These are phyloP conservation scores for Diplodia scrobiculata DNA, from an alignment of 2,329 filamentous ascomycete genomes.

Conservation along the genomic window DNA sequence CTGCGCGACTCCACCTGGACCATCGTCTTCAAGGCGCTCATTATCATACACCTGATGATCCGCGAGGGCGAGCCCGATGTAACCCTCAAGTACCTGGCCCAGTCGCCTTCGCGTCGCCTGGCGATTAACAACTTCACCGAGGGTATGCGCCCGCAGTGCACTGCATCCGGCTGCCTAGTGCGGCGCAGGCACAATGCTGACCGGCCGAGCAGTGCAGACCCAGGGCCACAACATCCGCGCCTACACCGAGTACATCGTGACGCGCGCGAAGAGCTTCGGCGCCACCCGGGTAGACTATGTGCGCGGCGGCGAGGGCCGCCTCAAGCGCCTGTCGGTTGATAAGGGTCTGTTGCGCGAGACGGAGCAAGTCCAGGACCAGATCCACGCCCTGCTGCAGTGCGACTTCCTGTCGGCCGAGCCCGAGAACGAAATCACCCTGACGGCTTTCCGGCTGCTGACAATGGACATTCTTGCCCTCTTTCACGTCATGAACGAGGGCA, in stretches of 20 bases:
- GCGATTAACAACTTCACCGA: conserved; percentile 91
- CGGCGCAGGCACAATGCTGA: conserved; percentile 17
- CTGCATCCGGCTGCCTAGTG: conserved; percentile 3
- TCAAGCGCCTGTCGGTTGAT: conserved; percentile 84
- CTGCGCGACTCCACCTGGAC: conserved; percentile 98
- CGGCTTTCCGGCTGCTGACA: conserved; percentile 87
- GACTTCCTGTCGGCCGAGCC: conserved; percentile 85
- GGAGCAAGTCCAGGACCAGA: conserved; percentile 84
- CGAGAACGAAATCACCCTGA: conserved; percentile 95
- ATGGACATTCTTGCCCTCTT: conserved; percentile 87
- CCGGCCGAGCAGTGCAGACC: conserved; percentile 69
- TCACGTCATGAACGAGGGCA: conserved; percentile 92
- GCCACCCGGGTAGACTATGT: conserved; percentile 91
- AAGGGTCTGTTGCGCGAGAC: conserved; percentile 92
- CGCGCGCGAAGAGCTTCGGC: conserved; percentile 78
- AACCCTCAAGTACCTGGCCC: conserved; percentile 80
- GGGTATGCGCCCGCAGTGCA: conserved; percentile 59
- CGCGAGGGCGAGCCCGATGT: conserved; percentile 88
- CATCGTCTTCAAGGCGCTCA: conserved; percentile 97
- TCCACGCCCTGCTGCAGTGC: conserved; percentile 82
- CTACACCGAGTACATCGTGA: conserved; percentile 83
- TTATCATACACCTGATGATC: conserved; percentile 96
- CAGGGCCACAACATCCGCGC: conserved; percentile 93
- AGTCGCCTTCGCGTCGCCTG: conserved; percentile 73
- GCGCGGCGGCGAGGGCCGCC: conserved; percentile 73